A percentile compares a stretch with the other conserved stretches of the same genome.
Conservation (phyloP, 352 stramenopile genomes). For the Phytophthora brassicae region DNA sequence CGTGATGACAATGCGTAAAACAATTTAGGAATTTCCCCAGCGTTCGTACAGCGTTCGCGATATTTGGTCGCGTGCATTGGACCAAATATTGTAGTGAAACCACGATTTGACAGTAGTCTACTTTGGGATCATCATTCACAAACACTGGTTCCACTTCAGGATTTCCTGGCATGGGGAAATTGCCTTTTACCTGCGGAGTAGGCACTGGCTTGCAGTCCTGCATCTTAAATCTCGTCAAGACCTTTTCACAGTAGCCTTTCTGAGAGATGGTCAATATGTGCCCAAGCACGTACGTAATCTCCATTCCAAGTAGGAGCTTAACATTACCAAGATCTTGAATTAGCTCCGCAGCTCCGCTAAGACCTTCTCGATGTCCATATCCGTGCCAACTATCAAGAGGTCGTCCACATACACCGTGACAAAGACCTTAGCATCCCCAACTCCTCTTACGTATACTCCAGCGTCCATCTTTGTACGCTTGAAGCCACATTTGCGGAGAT, state of each 20-base stretch:
- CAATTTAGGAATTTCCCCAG: conserved; percentile 2
- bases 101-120: conserved; percentile 9
- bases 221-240: conserved; percentile 3
- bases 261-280: conserved; percentile 4
- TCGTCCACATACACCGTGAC: conserved; percentile 13
- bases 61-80: conserved; percentile 5
- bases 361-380: conserved; percentile 6
- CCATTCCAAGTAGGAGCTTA: conserved; percentile 11
- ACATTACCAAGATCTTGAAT: conserved; percentile 11
- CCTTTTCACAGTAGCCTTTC: conserved; percentile 1
- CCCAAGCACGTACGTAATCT: conserved; percentile 7
- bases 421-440: background rate
- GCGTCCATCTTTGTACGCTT: background rate
- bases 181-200: conserved; percentile 7
- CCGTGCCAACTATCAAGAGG: conserved; percentile 3
- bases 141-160: conserved; percentile 7
- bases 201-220: conserved; percentile 6
- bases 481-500: background rate
- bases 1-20: conserved; percentile 1
- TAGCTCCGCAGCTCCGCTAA: conserved; percentile 3
- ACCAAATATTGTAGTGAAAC: conserved; percentile 6
- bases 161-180: conserved; percentile 10
- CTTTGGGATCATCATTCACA: conserved; percentile 4
- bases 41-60: conserved; percentile 2
- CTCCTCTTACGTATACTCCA: background rate